These are phyloP conservation scores for Capronia coronata DNA, from an alignment of 2,329 filamentous ascomycete species.

Conservation along the genomic window DNA sequence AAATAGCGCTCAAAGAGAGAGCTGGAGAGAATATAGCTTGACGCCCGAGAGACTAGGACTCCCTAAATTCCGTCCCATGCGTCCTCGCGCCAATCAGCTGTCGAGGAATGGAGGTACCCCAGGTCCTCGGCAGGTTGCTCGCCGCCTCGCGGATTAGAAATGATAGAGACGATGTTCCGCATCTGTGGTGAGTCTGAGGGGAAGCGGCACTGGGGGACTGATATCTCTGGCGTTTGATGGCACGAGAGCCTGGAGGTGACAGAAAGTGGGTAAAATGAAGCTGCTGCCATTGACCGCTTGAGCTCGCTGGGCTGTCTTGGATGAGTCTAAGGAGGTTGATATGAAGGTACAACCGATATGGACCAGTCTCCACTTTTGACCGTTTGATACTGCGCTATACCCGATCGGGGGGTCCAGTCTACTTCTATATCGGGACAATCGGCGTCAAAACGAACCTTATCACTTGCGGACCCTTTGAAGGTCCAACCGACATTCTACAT, in stretches of 20 bases:
- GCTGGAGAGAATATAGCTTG: neutral
- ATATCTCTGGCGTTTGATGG: no score
- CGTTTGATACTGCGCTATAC: neutral
- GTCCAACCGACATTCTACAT: neutral
- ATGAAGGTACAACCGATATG: constrained; percentile 1
- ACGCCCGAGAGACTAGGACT: neutral
- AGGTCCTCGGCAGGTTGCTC: no score
- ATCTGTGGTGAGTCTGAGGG: neutral
- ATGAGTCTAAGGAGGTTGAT: neutral
- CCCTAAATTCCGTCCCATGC: no score
- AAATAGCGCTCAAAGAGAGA: neutral
- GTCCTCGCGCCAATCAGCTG: no score
- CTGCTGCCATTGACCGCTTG: neutral
- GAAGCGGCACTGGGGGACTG: no score
- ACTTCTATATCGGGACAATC: neutral
- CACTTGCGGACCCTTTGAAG: neutral
- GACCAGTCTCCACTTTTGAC: neutral
- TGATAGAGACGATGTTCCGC: no score
- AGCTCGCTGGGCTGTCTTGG: neutral
- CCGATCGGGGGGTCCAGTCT: neutral
- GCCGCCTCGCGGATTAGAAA: no score
- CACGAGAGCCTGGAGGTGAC: neutral
- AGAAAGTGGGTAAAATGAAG: neutral
- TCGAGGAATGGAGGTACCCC: no score
- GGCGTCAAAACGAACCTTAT: neutral